Evolutionary conservation across 2,329 filamentous ascomycete species (phyloP), one percentile per base, ranked within the genome.

Genomic region (Paraphoma sp.): DNA sequence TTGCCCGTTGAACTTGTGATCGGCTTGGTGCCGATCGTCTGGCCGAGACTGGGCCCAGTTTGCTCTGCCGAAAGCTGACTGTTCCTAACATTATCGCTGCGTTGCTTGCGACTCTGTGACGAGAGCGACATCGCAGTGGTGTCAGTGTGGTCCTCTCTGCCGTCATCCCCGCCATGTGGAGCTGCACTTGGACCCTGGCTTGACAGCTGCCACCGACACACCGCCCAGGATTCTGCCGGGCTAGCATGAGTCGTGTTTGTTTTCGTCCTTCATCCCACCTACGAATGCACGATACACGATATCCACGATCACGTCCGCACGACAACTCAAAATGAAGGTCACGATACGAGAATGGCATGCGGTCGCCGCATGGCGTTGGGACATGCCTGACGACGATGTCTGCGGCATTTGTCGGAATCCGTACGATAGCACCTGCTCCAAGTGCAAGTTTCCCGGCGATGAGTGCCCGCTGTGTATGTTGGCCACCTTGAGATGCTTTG

Each of bases 391-490:
- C 70, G 94, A 97, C 80, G 94, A 99, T 75, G 93, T 98, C 61
- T 99, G 95, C 70, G 95, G 95, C 69, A 99, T 99, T 80, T 99
- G 95, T 79, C 94, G 96, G 75, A 93, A 96, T 60, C 91, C 97
- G 71, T 99, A 98, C 75, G 95, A 99, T 76, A 94, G 93, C 57
- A 98, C 95, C 28, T 99, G 95, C 81, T 93, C 95, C 45, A 96
- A 93, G 53, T 99, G 95, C 87, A 97, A 96, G 83, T 98, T 93
- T 74, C 95, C 95, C 12, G 95, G 95, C 55, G 95, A 99, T 71
- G 93, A 97, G 74, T 99, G 95, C 79, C 91, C 91, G 56, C 83
- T 99, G 57, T 84, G 94, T 97, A 81, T 77, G 89, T 82, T 31
- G 58, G n/a, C 18, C 43, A 11, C 48, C 36, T 42, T 28, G 29